phyloP scores from a whole-genome alignment of 306 rosid genomes.

The Cucurbita maxima region DNA sequence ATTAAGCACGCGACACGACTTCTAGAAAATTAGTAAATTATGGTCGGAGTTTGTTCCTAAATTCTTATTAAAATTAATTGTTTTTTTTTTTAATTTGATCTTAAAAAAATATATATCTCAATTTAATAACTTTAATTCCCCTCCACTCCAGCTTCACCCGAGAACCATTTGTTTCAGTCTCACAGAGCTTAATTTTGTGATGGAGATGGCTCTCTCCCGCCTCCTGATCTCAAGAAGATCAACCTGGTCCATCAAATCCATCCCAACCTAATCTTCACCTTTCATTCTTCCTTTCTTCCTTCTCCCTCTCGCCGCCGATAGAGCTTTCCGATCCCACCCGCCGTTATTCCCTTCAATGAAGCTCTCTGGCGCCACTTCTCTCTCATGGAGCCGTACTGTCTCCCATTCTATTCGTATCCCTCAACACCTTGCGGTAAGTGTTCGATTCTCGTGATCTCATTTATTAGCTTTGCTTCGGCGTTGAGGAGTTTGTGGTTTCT shows the following conservation, averaged over 20 bases:
- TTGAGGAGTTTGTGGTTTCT: not conserved
- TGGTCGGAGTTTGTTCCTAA: no score
- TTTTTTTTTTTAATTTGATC: not conserved
- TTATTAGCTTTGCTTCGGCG: not conserved
- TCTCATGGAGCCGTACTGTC: conserved; percentile 47
- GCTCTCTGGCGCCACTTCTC: conserved; percentile 30
- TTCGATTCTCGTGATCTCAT: not conserved
- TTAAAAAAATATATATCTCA: not conserved
- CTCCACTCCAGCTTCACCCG: not conserved
- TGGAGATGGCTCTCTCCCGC: not conserved
- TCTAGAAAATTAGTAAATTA: no score
- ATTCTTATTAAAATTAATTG: no score
- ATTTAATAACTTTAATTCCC: not conserved
- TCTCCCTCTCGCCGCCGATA: not conserved
- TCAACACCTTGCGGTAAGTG: conserved; percentile 32
- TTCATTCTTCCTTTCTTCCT: not conserved
- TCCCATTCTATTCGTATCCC: conserved; percentile 37
- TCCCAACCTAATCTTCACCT: not conserved
- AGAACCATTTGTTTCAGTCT: not conserved
- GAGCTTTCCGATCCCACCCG: not conserved
- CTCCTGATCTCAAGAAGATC: not conserved
- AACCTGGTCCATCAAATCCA: not conserved
- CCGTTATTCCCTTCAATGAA: conserved; percentile 23
- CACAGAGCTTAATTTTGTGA: not conserved
- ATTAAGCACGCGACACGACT: no score